Base-by-base conservation (phyloP, 441 rosid genomes). In the Breynia disticha region DNA sequence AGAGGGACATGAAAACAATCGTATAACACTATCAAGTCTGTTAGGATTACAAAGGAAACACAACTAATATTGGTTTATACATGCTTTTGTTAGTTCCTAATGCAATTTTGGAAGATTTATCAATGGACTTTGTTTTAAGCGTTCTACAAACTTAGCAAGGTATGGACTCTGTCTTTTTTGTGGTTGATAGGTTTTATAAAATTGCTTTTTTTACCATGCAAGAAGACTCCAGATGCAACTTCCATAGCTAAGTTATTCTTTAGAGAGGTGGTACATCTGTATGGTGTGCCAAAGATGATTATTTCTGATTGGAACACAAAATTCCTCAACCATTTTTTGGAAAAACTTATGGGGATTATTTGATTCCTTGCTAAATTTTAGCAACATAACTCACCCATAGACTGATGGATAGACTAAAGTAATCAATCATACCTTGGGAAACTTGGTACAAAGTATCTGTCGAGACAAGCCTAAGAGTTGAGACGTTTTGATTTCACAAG, bases 381-480 rank as follows among this genome's bases (percentile, higher is more conserved):
- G 22, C 7, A 20, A 2, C 11, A 21, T n/a, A n/a, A n/a, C n/a
- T n/a, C n/a, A n/a, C n/a, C n/a, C n/a, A n/a, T n/a, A n/a, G n/a
- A n/a, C n/a, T 49, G 15, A 0, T n/a, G 21, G 46, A 3, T 21
- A 48, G 38, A 58, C 0, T 10, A 0, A 48, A 32, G 48, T 49
- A 0, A 0, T 21, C 0, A 0, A 49, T n/a, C 0, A 12, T 11
- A 12, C 5, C 10, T 22, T 41, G n/a, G 28, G 0, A 0, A 4
- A 46, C n/a, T 2, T 46, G 4, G 46, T 15, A 13, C 3, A 4
- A 0, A 16, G 1, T 4, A 44, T 53, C 5, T 32, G 24, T 53
- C 20, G 47, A 7, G 52, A 45, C 14, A 43, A 15, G 35, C 13
- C 58, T 5, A 53, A 45, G 5, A 19, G 46, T 15, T 45, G 47